These are phyloP conservation scores for Aspergillus sp. DNA, from an alignment of 2,329 filamentous ascomycete genomes.

Conservation along the genomic window DNA sequence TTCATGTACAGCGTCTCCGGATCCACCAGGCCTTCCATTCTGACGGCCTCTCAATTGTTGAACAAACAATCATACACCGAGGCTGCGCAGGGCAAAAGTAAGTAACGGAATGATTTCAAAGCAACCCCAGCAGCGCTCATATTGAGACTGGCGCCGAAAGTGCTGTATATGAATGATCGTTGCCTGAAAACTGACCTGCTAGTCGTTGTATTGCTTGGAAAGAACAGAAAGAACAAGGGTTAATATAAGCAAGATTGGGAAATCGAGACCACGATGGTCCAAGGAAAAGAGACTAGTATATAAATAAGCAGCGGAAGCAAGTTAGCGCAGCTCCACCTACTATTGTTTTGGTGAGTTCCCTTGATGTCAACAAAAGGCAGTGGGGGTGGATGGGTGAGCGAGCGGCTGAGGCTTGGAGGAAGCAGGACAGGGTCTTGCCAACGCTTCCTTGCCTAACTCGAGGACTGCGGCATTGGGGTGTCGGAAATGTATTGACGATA, in stretches of 20 bases:
- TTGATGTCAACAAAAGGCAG: slow-evolving; percentile 17
- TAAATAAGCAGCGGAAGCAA: slow-evolving; percentile 11
- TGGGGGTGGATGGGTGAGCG: not conserved
- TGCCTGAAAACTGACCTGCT: slow-evolving; percentile 14
- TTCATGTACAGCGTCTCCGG: slow-evolving; percentile 93
- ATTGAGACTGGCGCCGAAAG: not conserved
- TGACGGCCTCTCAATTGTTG: slow-evolving; percentile 21
- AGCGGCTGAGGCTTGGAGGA: slow-evolving; percentile 14
- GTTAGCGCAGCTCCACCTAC: slow-evolving; percentile 15
- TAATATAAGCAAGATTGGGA: not conserved
- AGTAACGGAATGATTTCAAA: not conserved
- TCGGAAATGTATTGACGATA: slow-evolving; percentile 5
- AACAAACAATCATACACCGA: slow-evolving; percentile 7
- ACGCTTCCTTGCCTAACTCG: slow-evolving; percentile 16
- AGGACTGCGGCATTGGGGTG: slow-evolving; percentile 7
- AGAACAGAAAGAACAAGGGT: slow-evolving; percentile 15
- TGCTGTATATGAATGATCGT: slow-evolving; percentile 5
- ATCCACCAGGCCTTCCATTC: slow-evolving; percentile 66
- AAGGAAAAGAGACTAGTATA: slow-evolving; percentile 10
- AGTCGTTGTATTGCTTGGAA: slow-evolving; percentile 13
- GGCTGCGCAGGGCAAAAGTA: not conserved
- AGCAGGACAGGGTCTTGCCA: slow-evolving; percentile 14
- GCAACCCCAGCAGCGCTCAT: not conserved
- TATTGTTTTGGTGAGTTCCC: slow-evolving; percentile 22
- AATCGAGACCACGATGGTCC: slow-evolving; percentile 5